Base-by-base conservation (phyloP, 2,329 filamentous ascomycete species). In the Zymoseptoria crescenta region DNA sequence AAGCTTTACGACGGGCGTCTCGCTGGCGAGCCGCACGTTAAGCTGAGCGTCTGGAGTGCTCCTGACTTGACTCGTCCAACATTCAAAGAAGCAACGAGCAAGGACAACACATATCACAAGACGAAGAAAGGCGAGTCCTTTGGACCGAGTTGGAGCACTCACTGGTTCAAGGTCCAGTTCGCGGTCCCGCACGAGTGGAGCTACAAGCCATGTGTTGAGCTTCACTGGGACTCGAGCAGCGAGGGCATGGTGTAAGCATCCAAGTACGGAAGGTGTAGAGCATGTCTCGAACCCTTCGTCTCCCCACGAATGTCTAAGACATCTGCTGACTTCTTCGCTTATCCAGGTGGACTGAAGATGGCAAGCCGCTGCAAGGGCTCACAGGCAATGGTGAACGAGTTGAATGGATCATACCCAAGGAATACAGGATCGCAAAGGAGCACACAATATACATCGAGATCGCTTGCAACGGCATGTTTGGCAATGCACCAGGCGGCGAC, bases 381-480 rank as follows among this genome's bases (percentile, higher is more conserved):
- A 96, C 92, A 0, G 94, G 94, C 19, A 87, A 88, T 57, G 90
- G 89, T 49, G 94, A 99, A 70, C 83, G 94, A 56, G 82, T 87
- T 16, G 91, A 97, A 75, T 99, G 93, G 92, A 85, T 96, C 60
- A 80, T 99, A 51, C 93, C 94, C 8, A 80, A 89, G 55, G 79
- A 80, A 16, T 96, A 89, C 76, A 83, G 89, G 62, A 89, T 96
- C 73, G 92, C 91, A 56, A 86, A 93, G 72, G 84, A 91, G 69
- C 92, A 97, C 73, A 85, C 82, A 19, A 89, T 99, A 68, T 99
- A 96, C 74, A 87, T 99, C 64, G 94, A 99, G 77, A 96, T 97
- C 89, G 94, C 94, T 20, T 97, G 94, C 77, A 99, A 99, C 74
- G 87, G 87, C 74, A 97, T 97, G 92, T 97, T 97, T 76, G 94